phyloP scores from a whole-genome alignment of 805 yeast species.

The Zygotorulaspora florentina region DNA sequence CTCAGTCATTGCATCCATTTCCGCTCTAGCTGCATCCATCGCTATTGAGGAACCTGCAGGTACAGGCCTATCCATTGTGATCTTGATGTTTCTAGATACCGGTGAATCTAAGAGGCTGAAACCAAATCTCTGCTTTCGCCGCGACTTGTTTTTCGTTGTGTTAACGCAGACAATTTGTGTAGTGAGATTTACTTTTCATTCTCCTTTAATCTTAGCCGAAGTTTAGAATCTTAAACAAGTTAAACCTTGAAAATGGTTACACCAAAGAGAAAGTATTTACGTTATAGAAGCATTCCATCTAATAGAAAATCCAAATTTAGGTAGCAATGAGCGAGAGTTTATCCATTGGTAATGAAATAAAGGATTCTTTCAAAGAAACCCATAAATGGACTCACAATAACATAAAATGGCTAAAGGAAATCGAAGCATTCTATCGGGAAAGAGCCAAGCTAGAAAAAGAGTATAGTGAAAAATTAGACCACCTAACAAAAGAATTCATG shows the following conservation, averaged over 20 bases:
- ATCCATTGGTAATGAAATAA: constrained; percentile 65
- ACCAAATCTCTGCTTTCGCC: too few species aligned
- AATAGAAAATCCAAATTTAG: neutral
- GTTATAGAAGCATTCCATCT: neutral
- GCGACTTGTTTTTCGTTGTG: too few species aligned
- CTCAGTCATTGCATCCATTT: constrained; percentile 16
- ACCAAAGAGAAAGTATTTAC: too few species aligned
- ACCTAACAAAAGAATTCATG: constrained; percentile 63
- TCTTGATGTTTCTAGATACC: neutral
- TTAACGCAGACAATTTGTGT: too few species aligned
- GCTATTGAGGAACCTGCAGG: constrained; percentile 3
- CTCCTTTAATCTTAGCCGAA: neutral
- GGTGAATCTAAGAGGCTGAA: too few species aligned
- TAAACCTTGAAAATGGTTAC: neutral
- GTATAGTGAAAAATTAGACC: constrained; percentile 63
- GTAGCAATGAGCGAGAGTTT: constrained; percentile 25
- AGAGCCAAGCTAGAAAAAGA: constrained; percentile 80
- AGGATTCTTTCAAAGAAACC: constrained; percentile 76
- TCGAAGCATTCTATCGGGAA: constrained; percentile 80
- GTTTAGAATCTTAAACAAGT: neutral
- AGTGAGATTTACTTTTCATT: neutral
- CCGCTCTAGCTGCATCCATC: neutral
- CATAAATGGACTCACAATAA: constrained; percentile 76
- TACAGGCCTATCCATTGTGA: constrained; percentile 2
- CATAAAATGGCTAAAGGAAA: constrained; percentile 67